Percentiles rank a stretch among this genome's conserved stretches.
phyloP scores from a whole-genome alignment of 768 basidiomycete species.

The Boletus pseudo-olivaceus region DNA sequence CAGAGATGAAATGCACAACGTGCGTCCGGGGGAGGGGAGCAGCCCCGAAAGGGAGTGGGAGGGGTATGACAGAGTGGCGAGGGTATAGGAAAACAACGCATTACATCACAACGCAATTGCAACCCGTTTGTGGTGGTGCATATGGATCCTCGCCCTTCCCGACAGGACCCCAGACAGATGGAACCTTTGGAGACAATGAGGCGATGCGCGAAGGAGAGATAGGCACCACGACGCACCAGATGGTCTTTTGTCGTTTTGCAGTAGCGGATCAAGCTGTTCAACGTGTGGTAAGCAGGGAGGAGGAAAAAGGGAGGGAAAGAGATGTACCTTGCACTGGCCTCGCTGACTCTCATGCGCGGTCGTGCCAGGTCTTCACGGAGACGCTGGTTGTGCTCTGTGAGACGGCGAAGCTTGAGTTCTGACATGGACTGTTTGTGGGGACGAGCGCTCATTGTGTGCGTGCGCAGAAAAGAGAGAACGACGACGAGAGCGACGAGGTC shows the following conservation, averaged over 20 bases:
- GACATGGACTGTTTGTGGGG: constrained; percentile 95
- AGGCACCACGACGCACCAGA: constrained; percentile 51
- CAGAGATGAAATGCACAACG: constrained; percentile 14
- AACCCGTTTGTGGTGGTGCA: constrained; percentile 73
- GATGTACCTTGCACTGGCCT: constrained; percentile 77
- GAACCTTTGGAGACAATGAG: constrained; percentile 50
- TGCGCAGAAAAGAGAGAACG: constrained; percentile 5
- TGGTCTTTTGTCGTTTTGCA: constrained; percentile 93
- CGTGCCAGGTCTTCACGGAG: constrained; percentile 85
- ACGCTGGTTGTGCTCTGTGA: constrained; percentile 92
- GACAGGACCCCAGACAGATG: constrained; percentile 92
- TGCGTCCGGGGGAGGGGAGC: constrained; percentile 8
- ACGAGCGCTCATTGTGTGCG: constrained; percentile 58
- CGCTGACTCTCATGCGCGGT: constrained; percentile 87
- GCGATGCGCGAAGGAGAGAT: neutral
- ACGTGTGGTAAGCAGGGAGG: neutral
- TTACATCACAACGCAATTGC: constrained; percentile 73
- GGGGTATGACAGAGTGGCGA: constrained; percentile 32
- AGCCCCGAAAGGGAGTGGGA: constrained; percentile 4
- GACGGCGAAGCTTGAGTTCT: constrained; percentile 90
- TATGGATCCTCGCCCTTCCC: constrained; percentile 91
- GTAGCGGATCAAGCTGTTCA: constrained; percentile 79
- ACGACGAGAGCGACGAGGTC: neutral
- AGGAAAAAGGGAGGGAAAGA: neutral
- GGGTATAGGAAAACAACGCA: constrained; percentile 32